phyloP scores from a whole-genome alignment of 2,329 filamentous ascomycete genomes.

The Pseudofabraea citricarpa region DNA sequence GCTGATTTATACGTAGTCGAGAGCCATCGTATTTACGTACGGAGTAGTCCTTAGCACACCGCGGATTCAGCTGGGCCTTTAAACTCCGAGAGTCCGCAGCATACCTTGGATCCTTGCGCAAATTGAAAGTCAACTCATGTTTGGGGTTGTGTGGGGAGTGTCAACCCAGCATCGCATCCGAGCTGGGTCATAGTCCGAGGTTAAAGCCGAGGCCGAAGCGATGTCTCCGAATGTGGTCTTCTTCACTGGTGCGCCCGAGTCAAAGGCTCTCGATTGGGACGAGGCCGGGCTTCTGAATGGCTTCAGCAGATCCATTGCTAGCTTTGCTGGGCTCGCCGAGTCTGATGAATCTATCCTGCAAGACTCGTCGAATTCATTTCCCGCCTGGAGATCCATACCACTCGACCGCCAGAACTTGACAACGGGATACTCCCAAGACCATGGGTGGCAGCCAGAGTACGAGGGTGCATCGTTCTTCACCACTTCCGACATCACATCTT shows the following conservation, averaged over 20 bases:
- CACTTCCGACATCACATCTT: constrained; percentile 33
- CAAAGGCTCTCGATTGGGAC: constrained; percentile 49
- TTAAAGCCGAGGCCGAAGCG: not conserved
- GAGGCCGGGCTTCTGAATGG: constrained; percentile 42
- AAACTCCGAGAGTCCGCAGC: too few relatives aligned
- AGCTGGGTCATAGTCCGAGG: not conserved
- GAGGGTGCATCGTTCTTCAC: constrained; percentile 43
- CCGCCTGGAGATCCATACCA: constrained; percentile 49
- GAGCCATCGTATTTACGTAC: too few relatives aligned
- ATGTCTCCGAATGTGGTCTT: constrained; percentile 35
- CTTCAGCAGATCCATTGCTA: constrained; percentile 36
- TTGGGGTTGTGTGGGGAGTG: too few relatives aligned
- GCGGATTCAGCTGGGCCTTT: too few relatives aligned
- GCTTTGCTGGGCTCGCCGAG: constrained; percentile 29
- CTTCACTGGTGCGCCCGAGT: constrained; percentile 57
- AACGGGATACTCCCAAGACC: constrained; percentile 49
- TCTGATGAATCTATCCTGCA: constrained; percentile 2
- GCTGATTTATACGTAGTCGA: not conserved
- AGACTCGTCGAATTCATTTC: constrained; percentile 9
- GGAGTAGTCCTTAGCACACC: too few relatives aligned
- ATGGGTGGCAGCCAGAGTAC: constrained; percentile 29
- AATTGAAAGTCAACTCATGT: too few relatives aligned
- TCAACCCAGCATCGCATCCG: not conserved
- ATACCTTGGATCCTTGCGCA: too few relatives aligned
- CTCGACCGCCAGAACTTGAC: constrained; percentile 40